Percentiles rank a stretch among this genome's conserved stretches.
These are phyloP conservation scores for Panicum hallii DNA, from an alignment of 202 grass and related monocot genomes.

Conservation along the genomic window DNA sequence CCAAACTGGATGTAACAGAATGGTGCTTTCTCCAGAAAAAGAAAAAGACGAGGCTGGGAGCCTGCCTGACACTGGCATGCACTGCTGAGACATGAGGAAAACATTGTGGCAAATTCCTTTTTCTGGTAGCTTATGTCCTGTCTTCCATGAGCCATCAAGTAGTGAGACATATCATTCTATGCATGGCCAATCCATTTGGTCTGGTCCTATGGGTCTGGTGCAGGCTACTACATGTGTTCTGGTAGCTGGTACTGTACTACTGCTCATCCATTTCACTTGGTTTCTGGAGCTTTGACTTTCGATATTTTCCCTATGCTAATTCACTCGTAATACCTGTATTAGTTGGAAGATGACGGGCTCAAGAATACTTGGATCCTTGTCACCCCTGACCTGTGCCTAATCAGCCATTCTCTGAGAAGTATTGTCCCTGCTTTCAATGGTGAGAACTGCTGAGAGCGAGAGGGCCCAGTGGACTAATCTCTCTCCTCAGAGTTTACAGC, in stretches of 20 bases:
- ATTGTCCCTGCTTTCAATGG: not conserved
- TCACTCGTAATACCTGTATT: not conserved
- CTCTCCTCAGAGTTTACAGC: not conserved
- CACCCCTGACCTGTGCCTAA: not conserved
- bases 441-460: not conserved
- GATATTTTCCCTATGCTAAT: not conserved
- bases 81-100: not conserved
- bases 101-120: not conserved
- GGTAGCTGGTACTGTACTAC: not conserved
- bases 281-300: not conserved
- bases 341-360: not conserved
- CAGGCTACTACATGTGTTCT: not conserved
- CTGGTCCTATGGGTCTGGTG: not conserved
- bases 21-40: constrained; percentile 17
- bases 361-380: not conserved
- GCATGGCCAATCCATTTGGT: not conserved
- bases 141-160: constrained; percentile 30
- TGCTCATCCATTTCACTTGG: not conserved
- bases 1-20: constrained; percentile 23
- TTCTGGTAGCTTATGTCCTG: not conserved
- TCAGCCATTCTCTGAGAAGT: not conserved
- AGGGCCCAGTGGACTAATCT: not conserved
- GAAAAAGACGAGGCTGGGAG: not conserved
- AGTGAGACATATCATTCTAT: constrained; percentile 26
- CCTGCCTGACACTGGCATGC: constrained; percentile 2